A percentile compares a stretch with the other conserved stretches of the same genome.
phyloP scores from a whole-genome alignment of 2,329 filamentous ascomycete species.

The Colletotrichum navitas region DNA sequence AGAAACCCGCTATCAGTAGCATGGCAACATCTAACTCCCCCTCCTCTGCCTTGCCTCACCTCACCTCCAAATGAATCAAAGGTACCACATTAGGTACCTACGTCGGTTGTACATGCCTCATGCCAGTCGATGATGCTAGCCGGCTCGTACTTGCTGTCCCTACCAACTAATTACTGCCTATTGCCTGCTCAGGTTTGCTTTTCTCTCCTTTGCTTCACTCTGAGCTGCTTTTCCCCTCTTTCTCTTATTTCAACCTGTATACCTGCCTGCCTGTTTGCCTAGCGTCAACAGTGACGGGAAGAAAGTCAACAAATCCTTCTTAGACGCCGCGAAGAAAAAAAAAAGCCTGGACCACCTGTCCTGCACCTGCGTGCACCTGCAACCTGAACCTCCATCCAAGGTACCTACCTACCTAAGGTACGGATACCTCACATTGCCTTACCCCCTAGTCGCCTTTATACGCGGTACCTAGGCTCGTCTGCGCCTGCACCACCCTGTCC shows the following conservation, averaged over 20 bases:
- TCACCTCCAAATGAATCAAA: conserved; percentile 14
- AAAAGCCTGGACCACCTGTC: conserved; percentile 20
- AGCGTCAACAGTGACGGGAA: conserved; percentile 1
- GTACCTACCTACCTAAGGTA: conserved; percentile 13
- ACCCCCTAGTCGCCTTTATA: conserved; percentile 12
- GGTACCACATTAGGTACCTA: neutral
- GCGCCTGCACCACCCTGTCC: conserved; percentile 36
- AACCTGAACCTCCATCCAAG: conserved; percentile 11
- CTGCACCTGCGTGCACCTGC: conserved; percentile 12
- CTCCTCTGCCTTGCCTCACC: conserved; percentile 21
- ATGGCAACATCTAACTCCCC: conserved; percentile 12
- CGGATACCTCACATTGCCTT: conserved; percentile 6
- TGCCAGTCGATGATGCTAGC: neutral
- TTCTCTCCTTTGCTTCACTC: neutral
- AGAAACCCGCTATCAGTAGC: conserved; percentile 31
- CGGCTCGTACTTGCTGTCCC: neutral
- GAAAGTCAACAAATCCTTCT: conserved; percentile 4
- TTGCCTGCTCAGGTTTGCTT: neutral
- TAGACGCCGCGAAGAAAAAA: neutral
- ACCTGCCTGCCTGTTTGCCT: neutral
- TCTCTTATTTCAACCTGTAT: neutral
- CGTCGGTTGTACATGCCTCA: neutral
- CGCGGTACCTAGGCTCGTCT: conserved; percentile 26
- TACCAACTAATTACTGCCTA: neutral
- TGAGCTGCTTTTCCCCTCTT: neutral